phyloP scores from a whole-genome alignment of 2,329 filamentous ascomycete species.

The Colletotrichum orchidophilum region DNA sequence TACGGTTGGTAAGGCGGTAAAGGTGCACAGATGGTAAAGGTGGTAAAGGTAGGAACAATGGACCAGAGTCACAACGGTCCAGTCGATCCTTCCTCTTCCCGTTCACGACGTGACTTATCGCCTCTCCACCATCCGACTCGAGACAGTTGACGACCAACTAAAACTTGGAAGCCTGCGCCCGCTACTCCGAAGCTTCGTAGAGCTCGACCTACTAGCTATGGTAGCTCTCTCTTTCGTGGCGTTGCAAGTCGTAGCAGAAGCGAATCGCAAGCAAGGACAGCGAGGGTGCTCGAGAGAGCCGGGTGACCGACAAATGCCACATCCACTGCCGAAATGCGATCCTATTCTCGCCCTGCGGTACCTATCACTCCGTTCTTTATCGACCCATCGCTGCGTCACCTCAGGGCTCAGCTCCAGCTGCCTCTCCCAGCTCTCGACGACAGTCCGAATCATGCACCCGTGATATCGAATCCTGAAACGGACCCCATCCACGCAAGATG shows the following conservation, averaged over 20 bases:
- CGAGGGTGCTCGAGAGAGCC: too few relatives aligned
- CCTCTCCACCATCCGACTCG: background rate
- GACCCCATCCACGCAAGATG: constrained; percentile 13
- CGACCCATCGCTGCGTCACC: background rate
- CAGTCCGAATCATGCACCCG: background rate
- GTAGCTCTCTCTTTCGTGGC: background rate
- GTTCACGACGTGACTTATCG: background rate
- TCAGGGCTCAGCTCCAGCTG: constrained; percentile 5
- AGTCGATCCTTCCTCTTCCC: constrained; percentile 6
- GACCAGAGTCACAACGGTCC: constrained; percentile 2
- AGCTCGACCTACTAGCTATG: background rate
- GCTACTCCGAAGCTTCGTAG: background rate
- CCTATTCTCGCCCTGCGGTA: background rate
- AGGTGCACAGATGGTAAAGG: background rate
- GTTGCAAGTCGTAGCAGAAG: background rate
- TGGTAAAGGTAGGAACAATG: background rate
- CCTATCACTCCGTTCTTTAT: background rate
- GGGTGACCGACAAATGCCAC: background rate
- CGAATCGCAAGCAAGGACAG: background rate
- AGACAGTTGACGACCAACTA: background rate
- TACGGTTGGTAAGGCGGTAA: background rate
- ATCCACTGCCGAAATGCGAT: background rate
- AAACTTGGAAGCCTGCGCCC: background rate
- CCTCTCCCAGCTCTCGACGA: background rate
- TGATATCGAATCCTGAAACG: constrained; percentile 17